Conservation (phyloP, 129 eudicot species). For the Flaveria trinervia region DNA sequence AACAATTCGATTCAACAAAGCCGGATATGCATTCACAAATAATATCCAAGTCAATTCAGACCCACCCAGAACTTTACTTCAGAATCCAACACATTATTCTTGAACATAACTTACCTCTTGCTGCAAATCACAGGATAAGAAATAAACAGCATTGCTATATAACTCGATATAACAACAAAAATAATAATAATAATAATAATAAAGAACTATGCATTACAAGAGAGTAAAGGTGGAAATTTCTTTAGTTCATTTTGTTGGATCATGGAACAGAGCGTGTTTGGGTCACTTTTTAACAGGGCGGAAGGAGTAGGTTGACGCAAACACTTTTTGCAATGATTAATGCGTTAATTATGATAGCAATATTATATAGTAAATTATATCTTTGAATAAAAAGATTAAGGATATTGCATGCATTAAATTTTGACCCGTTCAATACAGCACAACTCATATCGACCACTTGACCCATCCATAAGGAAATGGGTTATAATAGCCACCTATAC, state of each 20-base stretch:
- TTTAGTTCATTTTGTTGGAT: background rate
- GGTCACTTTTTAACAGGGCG: background rate
- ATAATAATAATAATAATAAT: background rate
- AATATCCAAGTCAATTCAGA: constrained; percentile 62
- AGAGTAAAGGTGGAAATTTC: background rate
- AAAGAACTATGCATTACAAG: background rate
- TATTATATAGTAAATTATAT: too few species aligned
- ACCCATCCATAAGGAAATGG: background rate
- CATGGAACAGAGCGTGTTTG: background rate
- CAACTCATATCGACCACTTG: background rate
- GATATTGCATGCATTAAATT: background rate
- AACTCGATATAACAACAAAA: background rate
- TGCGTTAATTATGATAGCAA: too few species aligned
- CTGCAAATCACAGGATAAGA: constrained; percentile 52
- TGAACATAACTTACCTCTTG: constrained; percentile 94
- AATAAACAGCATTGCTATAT: constrained; percentile 45
- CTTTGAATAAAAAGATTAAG: too few species aligned
- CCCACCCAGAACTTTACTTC: constrained; percentile 59
- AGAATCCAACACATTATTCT: constrained; percentile 73
- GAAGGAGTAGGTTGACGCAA: background rate
- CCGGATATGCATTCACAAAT: constrained; percentile 46
- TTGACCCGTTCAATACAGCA: background rate
- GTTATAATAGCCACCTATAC: background rate
- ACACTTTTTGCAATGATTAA: too few species aligned
- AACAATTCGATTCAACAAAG: constrained; percentile 49